Conservation (phyloP, 1,139 yeast genomes). For the Diutina neorugosa region DNA sequence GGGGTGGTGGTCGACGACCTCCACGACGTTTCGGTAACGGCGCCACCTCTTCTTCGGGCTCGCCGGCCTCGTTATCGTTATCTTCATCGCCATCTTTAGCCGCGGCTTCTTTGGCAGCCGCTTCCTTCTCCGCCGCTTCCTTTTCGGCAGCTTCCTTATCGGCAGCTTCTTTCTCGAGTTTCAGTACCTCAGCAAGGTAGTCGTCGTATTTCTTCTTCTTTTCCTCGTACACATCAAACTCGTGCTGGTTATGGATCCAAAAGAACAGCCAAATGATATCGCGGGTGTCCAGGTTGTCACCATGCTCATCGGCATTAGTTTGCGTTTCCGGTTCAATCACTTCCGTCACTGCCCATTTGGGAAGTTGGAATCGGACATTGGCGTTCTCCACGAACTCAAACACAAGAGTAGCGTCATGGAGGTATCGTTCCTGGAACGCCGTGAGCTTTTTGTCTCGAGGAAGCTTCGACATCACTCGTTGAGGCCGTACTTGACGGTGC, state of each 20-base stretch:
- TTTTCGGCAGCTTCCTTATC: conserved; percentile 10
- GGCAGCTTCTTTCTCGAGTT: conserved; percentile 11
- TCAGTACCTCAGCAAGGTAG: conserved; percentile 8
- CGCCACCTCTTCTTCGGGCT: conserved; percentile 8
- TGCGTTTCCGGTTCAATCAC: conserved; percentile 19
- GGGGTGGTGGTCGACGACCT: conserved; percentile 12
- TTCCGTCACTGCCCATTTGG: conserved; percentile 69
- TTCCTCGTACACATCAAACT: conserved; percentile 34
- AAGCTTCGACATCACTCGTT: conserved; percentile 9
- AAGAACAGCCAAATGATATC: conserved; percentile 57
- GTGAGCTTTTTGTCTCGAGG: conserved; percentile 45
- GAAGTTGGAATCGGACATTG: conserved; percentile 59
- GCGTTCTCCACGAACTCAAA: conserved; percentile 81
- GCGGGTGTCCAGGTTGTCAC: conserved; percentile 20
- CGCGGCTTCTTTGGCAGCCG: conserved; percentile 14
- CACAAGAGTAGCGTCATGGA: conserved; percentile 58
- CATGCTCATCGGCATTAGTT: conserved; percentile 10
- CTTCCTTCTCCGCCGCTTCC: conserved; percentile 14
- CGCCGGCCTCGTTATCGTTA: conserved; percentile 8
- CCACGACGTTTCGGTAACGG: conserved; percentile 14
- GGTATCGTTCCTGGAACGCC: conserved; percentile 63
- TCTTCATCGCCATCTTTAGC: conserved; percentile 13
- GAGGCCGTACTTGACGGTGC: not conserved
- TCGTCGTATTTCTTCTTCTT: conserved; percentile 17
- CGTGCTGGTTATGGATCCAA: conserved; percentile 43